A percentile compares a stretch with the other conserved stretches of the same genome.
Evolutionary conservation across 352 stramenopile genomes (phyloP).

Genomic region (Phytopythium litorale): DNA sequence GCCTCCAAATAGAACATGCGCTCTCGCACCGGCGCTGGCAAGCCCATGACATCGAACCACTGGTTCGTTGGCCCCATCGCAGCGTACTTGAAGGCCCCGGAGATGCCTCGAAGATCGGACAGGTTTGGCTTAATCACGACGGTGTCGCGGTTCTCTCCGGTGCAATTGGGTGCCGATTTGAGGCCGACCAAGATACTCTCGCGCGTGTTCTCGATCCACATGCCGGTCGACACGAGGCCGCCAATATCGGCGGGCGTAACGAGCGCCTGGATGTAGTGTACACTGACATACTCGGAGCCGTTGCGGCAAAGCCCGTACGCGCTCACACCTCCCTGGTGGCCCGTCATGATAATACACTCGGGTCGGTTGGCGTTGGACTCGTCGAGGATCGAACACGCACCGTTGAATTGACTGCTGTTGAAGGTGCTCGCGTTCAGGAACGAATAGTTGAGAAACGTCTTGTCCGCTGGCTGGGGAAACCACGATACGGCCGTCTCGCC

Average conservation of each 20-base stretch:
- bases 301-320: slow-evolving; percentile 31
- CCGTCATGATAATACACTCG: slow-evolving; percentile 37
- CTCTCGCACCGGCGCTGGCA: slow-evolving; percentile 17
- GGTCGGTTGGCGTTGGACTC: slow-evolving; percentile 9
- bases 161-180: slow-evolving; percentile 12
- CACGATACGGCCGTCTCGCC: slow-evolving; percentile 20
- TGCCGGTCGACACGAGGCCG: slow-evolving; percentile 21
- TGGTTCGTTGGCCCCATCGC: slow-evolving; percentile 16
- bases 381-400: slow-evolving; percentile 23
- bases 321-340: slow-evolving; percentile 30
- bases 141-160: slow-evolving; percentile 10
- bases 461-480: slow-evolving; percentile 28
- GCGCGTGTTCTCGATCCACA: slow-evolving; percentile 28
- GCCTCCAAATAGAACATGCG: slow-evolving; percentile 30
- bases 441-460: slow-evolving; percentile 27
- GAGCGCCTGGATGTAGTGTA: slow-evolving; percentile 29
- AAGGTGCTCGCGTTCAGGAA: slow-evolving; percentile 16
- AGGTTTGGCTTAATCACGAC: slow-evolving; percentile 13
- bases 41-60: slow-evolving; percentile 27
- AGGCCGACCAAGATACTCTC: slow-evolving; percentile 27
- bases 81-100: slow-evolving; percentile 12
- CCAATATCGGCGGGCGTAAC: slow-evolving; percentile 30
- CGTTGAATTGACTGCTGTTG: slow-evolving; percentile 8
- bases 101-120: slow-evolving; percentile 14
- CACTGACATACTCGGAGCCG: slow-evolving; percentile 25